Evolutionary conservation across 306 rosid genomes (phyloP).

Genomic region (Argentina anserina): DNA sequence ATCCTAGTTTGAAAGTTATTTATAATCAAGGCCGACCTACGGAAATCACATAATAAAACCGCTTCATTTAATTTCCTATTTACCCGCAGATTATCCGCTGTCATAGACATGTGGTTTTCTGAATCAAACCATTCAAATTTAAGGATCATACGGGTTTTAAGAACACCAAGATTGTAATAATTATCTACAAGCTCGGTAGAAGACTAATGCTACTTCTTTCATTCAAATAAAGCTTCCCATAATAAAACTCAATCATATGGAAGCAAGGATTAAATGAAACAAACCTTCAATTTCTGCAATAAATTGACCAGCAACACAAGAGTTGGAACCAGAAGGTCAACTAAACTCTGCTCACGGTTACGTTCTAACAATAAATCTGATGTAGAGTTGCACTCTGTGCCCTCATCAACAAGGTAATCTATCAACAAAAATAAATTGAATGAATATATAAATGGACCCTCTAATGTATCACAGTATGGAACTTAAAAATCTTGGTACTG

Average conservation of each 20-base stretch:
- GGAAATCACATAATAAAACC: not conserved
- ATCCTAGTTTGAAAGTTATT: not conserved
- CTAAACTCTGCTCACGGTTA: constrained; percentile 73
- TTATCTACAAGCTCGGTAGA: not conserved
- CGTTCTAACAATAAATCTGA: constrained; percentile 90
- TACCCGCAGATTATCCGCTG: not conserved
- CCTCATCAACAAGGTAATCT: constrained; percentile 99
- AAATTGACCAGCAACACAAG: constrained; percentile 70
- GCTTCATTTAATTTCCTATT: not conserved
- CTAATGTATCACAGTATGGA: constrained; percentile 7
- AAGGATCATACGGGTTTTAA: not conserved
- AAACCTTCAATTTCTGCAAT: constrained; percentile 80
- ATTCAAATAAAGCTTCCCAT: not conserved
- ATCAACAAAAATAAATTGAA: constrained; percentile 33
- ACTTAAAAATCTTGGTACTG: not conserved
- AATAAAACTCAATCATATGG: not conserved
- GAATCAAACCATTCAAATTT: not conserved
- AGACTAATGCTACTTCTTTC: not conserved
- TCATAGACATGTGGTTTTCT: not conserved
- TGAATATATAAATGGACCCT: constrained; percentile 1
- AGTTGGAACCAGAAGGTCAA: constrained; percentile 91
- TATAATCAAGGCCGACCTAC: not conserved
- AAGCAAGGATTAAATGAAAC: constrained; percentile 18
- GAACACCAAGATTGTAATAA: constrained; percentile 5
- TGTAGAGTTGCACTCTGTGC: constrained; percentile 87